Conservation (phyloP, 768 basidiomycete species). For the Floccularia luteovirens region DNA sequence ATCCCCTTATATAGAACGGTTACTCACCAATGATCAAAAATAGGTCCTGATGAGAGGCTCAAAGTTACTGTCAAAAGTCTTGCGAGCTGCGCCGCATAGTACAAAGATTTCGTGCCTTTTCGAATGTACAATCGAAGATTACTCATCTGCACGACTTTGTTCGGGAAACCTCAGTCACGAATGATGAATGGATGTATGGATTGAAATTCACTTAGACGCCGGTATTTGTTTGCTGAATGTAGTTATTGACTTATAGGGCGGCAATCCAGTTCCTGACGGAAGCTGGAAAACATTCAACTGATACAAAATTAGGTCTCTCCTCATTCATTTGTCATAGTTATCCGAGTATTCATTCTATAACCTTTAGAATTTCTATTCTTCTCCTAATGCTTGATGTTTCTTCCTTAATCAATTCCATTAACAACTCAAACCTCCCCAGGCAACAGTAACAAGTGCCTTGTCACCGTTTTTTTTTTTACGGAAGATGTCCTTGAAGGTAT, state of each 20-base stretch:
- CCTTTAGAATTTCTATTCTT: conserved; percentile 72
- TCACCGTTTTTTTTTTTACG: conserved; percentile 82
- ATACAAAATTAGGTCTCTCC: conserved; percentile 37
- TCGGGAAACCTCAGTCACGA: conserved; percentile 66
- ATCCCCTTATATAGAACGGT: neutral
- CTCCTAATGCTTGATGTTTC: conserved; percentile 81
- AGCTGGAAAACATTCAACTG: conserved; percentile 66
- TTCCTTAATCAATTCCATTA: conserved; percentile 65
- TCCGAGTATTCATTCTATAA: too few relatives aligned
- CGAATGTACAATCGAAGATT: too few relatives aligned
- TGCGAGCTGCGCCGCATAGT: neutral
- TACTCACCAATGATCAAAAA: too few relatives aligned
- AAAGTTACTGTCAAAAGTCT: neutral
- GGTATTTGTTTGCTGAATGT: too few relatives aligned
- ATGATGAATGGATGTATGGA: conserved; percentile 74
- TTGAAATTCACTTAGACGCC: too few relatives aligned
- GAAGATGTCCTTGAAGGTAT: conserved; percentile 70
- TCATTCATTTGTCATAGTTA: too few relatives aligned
- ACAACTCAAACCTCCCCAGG: conserved; percentile 57
- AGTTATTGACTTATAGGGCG: too few relatives aligned
- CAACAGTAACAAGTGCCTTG: conserved; percentile 70
- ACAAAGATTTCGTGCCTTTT: too few relatives aligned
- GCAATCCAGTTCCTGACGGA: conserved; percentile 74
- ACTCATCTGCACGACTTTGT: conserved; percentile 72
- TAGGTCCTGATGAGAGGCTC: neutral